A percentile compares a stretch with the other conserved stretches of the same genome.
Evolutionary conservation across 1,284 basidiomycete species (phyloP).

Genomic region (Cutaneotrichosporon dermatis): DNA sequence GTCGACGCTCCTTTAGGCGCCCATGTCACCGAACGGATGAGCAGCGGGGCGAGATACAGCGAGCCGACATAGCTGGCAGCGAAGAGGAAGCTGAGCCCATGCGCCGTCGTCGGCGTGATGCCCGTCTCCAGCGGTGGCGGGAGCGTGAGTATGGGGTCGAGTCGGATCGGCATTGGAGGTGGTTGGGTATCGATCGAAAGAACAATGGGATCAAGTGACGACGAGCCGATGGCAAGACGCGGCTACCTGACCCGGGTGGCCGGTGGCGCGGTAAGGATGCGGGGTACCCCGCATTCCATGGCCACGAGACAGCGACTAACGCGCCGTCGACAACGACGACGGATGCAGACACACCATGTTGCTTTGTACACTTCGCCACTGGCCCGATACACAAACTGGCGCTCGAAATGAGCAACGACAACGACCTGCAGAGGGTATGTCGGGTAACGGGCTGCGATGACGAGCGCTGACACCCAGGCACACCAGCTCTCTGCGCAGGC

Average conservation of each 20-base stretch:
- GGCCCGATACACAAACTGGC: too few species aligned
- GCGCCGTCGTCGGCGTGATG: constrained; percentile 28
- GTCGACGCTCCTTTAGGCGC: constrained; percentile 8
- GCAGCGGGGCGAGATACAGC: constrained; percentile 47
- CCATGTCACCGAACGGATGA: constrained; percentile 14
- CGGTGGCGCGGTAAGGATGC: too few species aligned
- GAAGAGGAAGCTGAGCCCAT: constrained; percentile 42
- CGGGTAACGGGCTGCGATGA: too few species aligned
- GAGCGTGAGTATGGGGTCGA: constrained; percentile 23
- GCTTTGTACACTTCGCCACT: too few species aligned
- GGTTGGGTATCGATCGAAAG: neutral
- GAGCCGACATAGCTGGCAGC: constrained; percentile 51
- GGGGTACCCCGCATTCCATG: too few species aligned
- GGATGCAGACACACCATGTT: too few species aligned
- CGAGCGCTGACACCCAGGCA: constrained; percentile 24
- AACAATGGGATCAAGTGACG: neutral
- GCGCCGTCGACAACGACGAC: too few species aligned
- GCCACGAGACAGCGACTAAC: too few species aligned
- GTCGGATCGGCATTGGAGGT: constrained; percentile 3
- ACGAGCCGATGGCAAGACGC: too few species aligned
- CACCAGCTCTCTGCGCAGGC: constrained; percentile 44
- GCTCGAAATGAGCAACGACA: constrained; percentile 18
- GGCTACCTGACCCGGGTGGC: too few species aligned
- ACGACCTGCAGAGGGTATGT: constrained; percentile 19
- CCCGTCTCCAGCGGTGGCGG: constrained; percentile 22